Conservation (phyloP, 2,329 filamentous ascomycete species). For the Colletotrichum coccodes region DNA sequence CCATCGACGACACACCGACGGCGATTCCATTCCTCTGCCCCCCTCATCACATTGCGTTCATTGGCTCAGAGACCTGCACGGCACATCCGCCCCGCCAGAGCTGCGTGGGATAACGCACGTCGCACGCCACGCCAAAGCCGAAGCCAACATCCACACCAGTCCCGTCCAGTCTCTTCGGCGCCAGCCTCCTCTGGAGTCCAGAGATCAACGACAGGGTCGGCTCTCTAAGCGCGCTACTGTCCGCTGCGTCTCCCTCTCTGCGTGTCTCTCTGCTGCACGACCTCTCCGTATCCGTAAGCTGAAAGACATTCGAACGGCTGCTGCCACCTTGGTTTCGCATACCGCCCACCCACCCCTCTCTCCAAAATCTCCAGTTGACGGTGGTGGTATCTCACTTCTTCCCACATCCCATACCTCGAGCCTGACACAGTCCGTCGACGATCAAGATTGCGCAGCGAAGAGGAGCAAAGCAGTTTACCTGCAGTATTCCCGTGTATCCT, state of each 20-base stretch:
- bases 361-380: background rate
- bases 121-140: background rate
- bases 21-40: background rate
- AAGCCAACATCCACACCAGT: background rate
- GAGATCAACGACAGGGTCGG: background rate
- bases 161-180: background rate
- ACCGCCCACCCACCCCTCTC: constrained; percentile 8
- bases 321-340: background rate
- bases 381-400: background rate
- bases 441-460: background rate
- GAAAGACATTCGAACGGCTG: constrained; percentile 10
- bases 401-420: background rate
- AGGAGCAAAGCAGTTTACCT: background rate
- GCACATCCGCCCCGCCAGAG: constrained; percentile 21
- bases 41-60: constrained; percentile 20
- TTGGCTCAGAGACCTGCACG: constrained; percentile 25
- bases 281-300: background rate
- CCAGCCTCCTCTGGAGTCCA: constrained; percentile 7
- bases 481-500: no score
- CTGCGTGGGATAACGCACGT: constrained; percentile 21
- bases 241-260: background rate
- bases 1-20: background rate
- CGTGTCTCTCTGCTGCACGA: background rate
- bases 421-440: background rate
- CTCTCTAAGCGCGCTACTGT: constrained; percentile 22